Evolutionary conservation across 202 grass and related monocot species (phyloP).

Genomic region (Elaeis oleifera): DNA sequence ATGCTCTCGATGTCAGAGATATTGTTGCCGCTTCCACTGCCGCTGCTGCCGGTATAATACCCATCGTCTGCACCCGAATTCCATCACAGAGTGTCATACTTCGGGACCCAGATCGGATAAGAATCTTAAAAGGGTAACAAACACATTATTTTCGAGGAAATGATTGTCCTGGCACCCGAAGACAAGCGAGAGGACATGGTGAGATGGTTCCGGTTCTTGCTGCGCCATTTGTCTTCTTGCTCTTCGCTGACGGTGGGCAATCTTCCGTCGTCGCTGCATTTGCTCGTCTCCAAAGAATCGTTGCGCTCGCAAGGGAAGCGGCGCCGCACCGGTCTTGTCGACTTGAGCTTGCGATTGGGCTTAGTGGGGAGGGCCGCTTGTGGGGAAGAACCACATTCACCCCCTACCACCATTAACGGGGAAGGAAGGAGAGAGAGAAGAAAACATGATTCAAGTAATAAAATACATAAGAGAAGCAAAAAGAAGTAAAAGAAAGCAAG

Average conservation of each 20-base stretch:
- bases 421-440: too few species aligned
- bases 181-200: conserved; percentile 48
- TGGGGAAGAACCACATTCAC: too few species aligned
- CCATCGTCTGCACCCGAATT: conserved; percentile 36
- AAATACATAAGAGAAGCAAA: too few species aligned
- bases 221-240: conserved; percentile 22
- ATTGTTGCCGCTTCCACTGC: conserved; percentile 23
- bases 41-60: conserved; percentile 29
- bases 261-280: conserved; percentile 37
- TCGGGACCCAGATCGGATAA: too few species aligned
- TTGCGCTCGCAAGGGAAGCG: conserved; percentile 30
- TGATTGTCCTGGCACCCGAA: conserved; percentile 33
- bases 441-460: too few species aligned
- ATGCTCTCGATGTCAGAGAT: conserved; percentile 33
- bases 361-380: conserved; percentile 8
- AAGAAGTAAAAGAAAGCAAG: too few species aligned
- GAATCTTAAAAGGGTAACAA: neutral
- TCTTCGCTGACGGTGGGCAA: conserved; percentile 46
- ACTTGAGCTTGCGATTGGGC: conserved; percentile 23
- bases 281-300: conserved; percentile 22
- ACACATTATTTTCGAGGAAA: too few species aligned
- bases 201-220: conserved; percentile 41
- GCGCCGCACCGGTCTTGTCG: conserved; percentile 11
- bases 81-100: conserved; percentile 27
- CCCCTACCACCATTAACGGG: too few species aligned